Percentiles rank a stretch among this genome's conserved stretches.
Evolutionary conservation across 345 rosid species (phyloP).

Genomic region (Cochlearia excelsa): DNA sequence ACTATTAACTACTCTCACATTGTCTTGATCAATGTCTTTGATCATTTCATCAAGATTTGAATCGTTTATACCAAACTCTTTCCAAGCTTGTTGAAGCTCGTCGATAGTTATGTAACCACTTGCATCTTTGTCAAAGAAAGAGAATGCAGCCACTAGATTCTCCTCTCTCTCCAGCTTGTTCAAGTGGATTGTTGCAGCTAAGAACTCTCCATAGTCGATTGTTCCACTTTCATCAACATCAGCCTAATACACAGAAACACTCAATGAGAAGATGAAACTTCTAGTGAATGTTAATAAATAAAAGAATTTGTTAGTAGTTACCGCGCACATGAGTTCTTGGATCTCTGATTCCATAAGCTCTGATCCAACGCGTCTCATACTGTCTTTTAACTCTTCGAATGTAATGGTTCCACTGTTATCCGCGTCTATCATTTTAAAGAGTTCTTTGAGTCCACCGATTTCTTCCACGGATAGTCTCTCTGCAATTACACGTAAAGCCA

Average conservation of each 20-base stretch:
- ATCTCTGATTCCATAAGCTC: conserved; percentile 86
- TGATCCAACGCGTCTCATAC: conserved; percentile 56
- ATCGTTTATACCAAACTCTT: conserved; percentile 69
- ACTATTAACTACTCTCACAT: conserved; percentile 50
- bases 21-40: conserved; percentile 76
- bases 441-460: conserved; percentile 70
- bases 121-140: conserved; percentile 73
- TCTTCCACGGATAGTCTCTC: conserved; percentile 82
- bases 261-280: background rate
- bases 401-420: conserved; percentile 75
- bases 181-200: conserved; percentile 77
- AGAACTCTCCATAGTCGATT: conserved; percentile 78
- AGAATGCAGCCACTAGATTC: conserved; percentile 64
- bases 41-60: conserved; percentile 74
- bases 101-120: conserved; percentile 82
- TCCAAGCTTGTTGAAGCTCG: conserved; percentile 37
- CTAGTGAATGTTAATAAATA: background rate
- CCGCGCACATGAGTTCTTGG: conserved; percentile 68
- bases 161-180: conserved; percentile 82
- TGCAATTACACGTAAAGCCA: conserved; percentile 77
- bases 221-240: conserved; percentile 77
- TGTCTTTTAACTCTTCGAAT: conserved; percentile 65
- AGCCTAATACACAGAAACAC: conserved; percentile 46
- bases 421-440: conserved; percentile 77
- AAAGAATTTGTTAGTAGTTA: conserved; percentile 29